A percentile compares a stretch with the other conserved stretches of the same genome.
These are phyloP conservation scores for Yamadazyma olivae DNA, from an alignment of 805 yeast species.

Conservation along the genomic window DNA sequence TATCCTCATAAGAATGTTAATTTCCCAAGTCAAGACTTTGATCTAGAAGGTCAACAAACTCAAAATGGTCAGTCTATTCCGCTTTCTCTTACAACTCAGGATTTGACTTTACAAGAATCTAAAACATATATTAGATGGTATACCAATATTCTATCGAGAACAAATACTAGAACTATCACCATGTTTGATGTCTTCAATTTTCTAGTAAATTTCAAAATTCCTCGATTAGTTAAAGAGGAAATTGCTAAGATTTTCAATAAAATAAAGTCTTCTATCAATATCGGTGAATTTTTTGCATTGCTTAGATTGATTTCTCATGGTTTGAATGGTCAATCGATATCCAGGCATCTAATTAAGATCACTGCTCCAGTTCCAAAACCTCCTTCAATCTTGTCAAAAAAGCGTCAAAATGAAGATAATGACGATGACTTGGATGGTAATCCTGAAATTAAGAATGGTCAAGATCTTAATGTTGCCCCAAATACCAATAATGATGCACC, in stretches of 20 bases:
- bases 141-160: conserved; percentile 73
- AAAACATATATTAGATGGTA: conserved; percentile 93
- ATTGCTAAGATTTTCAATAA: conserved; percentile 51
- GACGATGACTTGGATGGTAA: conserved; percentile 18
- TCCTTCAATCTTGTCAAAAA: conserved; percentile 66
- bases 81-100: conserved; percentile 60
- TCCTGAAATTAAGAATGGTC: not conserved
- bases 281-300: conserved; percentile 89
- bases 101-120: conserved; percentile 73
- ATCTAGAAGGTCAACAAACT: not conserved
- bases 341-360: conserved; percentile 48
- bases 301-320: conserved; percentile 77
- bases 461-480: not conserved
- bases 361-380: conserved; percentile 76
- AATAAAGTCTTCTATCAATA: conserved; percentile 59
- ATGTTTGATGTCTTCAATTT: conserved; percentile 78
- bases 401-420: conserved; percentile 47
- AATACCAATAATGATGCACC: not conserved
- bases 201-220: conserved; percentile 70
- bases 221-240: conserved; percentile 46
- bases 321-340: conserved; percentile 51
- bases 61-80: conserved; percentile 47
- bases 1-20: conserved; percentile 1
- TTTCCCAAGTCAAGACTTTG: not conserved
- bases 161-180: conserved; percentile 62